Base-by-base conservation (phyloP, 176 grass and related monocot species). In the Ananas comosus region DNA sequence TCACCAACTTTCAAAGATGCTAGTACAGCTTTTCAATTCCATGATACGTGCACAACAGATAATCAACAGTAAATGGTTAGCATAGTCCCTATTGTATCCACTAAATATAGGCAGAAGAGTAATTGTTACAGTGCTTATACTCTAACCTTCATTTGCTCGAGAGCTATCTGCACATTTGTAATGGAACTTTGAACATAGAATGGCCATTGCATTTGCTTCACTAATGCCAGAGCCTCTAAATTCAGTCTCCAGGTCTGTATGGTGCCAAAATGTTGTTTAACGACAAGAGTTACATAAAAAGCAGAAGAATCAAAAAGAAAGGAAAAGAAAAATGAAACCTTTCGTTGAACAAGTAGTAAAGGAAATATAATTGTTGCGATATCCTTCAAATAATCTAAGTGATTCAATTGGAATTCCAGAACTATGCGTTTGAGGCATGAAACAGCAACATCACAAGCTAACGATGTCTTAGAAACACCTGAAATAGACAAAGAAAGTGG, bases 161-260 rank as follows among this genome's bases (percentile, higher is more conserved):
- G 71, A 65, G 48, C 76, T 72, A 79, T 13, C 56, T 56, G 58
- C 75, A 87, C 77, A 66, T 83, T 77, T 51, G 72, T 77, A 78
- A 92, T 74, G 70, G 73, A 71, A 73, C 80, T 89, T 70, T 81
- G 70, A 64, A 65, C 68, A 57, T 78, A 92, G 74, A 92, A 92
- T 64, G 87, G 73, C 86, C 86, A 92, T 50, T 85, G 82, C 49
- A 96, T 82, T 72, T 84, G 81, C 68, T 87, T 87, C 73, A 79
- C 80, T 71, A 96, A 69, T 75, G 91, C 83, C 82, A 96, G 72
- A 74, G 93, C 85, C 84, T 96, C 92, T 70, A 89, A 73, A 59
- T 92, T 96, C 66, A 92, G 70, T 61, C 42, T 90, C 74, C 82
- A 67, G 61, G 84, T 87, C 93, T 96, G 77, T 50, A 77, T 49